Evolutionary conservation across 768 basidiomycete genomes (phyloP).

Genomic region (Hypholoma fasciculare): DNA sequence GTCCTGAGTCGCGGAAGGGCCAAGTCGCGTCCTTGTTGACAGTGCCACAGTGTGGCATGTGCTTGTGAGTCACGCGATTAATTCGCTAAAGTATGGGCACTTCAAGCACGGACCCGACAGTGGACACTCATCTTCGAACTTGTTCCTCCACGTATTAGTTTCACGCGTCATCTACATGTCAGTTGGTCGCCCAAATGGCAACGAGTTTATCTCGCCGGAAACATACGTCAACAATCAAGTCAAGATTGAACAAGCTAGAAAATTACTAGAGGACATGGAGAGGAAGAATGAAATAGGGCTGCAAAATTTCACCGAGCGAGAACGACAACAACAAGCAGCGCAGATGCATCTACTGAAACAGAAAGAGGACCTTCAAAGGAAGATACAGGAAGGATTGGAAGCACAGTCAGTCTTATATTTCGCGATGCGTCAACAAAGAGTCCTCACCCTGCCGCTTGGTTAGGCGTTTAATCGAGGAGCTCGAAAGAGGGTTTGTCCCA

Average conservation of each 20-base stretch:
- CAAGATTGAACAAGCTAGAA: conserved; percentile 31
- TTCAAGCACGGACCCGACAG: too few species aligned
- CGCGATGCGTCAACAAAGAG: too few species aligned
- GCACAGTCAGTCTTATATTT: conserved; percentile 34
- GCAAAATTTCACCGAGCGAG: conserved; percentile 22
- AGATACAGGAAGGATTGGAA: conserved; percentile 42
- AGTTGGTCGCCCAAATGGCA: conserved; percentile 14
- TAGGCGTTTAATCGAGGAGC: background rate
- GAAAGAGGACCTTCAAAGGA: conserved; percentile 15
- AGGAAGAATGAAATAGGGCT: conserved; percentile 41
- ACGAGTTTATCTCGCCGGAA: conserved; percentile 23
- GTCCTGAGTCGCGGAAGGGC: too few species aligned
- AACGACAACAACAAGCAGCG: background rate
- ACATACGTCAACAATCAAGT: conserved; percentile 28
- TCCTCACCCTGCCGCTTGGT: background rate
- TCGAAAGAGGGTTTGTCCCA: background rate
- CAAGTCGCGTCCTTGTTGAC: too few species aligned
- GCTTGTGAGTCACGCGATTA: too few species aligned
- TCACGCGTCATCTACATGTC: conserved; percentile 17
- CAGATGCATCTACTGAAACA: conserved; percentile 12
- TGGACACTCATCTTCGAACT: background rate
- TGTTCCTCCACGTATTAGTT: background rate
- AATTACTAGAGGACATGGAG: conserved; percentile 32
- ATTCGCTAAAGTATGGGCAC: too few species aligned
- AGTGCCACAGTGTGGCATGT: too few species aligned